Percentiles rank a stretch among this genome's conserved stretches.
Conservation (phyloP, 2,329 filamentous ascomycete genomes). For the Arthrobotrys musiformis region DNA sequence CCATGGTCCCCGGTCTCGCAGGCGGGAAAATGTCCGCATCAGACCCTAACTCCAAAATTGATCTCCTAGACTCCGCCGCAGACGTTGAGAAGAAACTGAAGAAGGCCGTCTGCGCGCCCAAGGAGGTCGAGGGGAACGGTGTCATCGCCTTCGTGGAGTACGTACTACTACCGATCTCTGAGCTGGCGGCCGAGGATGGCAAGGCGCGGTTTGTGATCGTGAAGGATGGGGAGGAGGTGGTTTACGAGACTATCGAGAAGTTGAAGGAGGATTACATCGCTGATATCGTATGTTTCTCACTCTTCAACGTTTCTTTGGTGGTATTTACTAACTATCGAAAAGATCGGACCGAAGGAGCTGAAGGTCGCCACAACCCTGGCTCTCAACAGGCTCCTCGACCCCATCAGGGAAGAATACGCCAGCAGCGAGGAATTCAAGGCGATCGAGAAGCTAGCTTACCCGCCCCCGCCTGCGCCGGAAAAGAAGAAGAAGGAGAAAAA, state of each 20-base stretch:
- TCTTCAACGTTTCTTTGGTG: neutral
- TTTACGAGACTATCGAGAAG: constrained; percentile 77
- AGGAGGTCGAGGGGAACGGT: constrained; percentile 83
- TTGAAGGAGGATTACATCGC: constrained; percentile 82
- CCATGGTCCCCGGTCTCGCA: constrained; percentile 86
- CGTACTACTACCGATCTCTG: constrained; percentile 81
- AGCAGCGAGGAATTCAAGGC: constrained; percentile 82
- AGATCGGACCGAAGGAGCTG: constrained; percentile 84
- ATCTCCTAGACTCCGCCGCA: constrained; percentile 84
- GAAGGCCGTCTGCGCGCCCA: constrained; percentile 83
- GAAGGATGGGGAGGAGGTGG: constrained; percentile 57
- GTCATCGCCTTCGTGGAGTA: constrained; percentile 86
- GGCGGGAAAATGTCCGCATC: constrained; percentile 62
- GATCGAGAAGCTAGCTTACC: constrained; percentile 82
- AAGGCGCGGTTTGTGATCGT: constrained; percentile 61
- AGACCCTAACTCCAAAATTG: constrained; percentile 81
- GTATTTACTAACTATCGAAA: constrained; percentile 26
- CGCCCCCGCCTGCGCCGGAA: constrained; percentile 71
- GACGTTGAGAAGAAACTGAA: constrained; percentile 82
- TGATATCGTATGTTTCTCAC: constrained; percentile 72
- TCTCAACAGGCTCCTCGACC: constrained; percentile 77
- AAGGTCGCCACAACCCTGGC: constrained; percentile 84
- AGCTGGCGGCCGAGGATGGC: constrained; percentile 68
- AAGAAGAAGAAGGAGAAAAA: constrained; percentile 79
- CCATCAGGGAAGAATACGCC: constrained; percentile 79